These are phyloP conservation scores for Hericium coralloides DNA, from an alignment of 768 basidiomycete genomes.

Conservation along the genomic window DNA sequence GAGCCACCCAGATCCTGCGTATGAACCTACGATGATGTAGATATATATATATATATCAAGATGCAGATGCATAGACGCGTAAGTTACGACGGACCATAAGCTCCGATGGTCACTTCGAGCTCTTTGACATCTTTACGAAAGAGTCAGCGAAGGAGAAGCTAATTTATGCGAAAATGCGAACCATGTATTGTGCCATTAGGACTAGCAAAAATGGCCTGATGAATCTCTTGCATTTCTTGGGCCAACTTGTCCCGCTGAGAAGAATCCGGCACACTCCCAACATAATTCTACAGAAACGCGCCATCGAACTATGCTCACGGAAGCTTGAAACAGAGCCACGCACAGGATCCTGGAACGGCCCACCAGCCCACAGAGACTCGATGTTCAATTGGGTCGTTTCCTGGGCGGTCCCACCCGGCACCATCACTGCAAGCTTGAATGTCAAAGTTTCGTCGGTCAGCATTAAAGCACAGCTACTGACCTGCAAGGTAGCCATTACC, in stretches of 20 bases:
- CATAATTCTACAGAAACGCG: slow-evolving; percentile 31
- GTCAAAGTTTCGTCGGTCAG: not conserved
- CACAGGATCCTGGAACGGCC: slow-evolving; percentile 60
- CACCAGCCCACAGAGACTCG: slow-evolving; percentile 70
- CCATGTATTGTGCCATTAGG: slow-evolving; percentile 50
- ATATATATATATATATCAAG: too few relatives aligned
- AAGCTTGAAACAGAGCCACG: slow-evolving; percentile 6
- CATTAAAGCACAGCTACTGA: slow-evolving; percentile 15
- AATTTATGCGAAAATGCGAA: slow-evolving; percentile 19
- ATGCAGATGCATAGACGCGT: too few relatives aligned
- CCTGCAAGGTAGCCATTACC: slow-evolving; percentile 70
- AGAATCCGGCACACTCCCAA: slow-evolving; percentile 56
- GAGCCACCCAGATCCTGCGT: slow-evolving; percentile 55
- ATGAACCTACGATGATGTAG: slow-evolving; percentile 41
- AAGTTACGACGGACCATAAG: slow-evolving; percentile 39
- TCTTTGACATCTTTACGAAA: slow-evolving; percentile 36
- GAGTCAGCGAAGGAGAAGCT: too few relatives aligned
- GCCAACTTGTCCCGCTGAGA: slow-evolving; percentile 36
- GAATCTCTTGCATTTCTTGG: slow-evolving; percentile 40
- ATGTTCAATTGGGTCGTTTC: slow-evolving; percentile 66
- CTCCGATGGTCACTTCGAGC: slow-evolving; percentile 46
- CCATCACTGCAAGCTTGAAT: slow-evolving; percentile 38
- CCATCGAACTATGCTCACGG: slow-evolving; percentile 19
- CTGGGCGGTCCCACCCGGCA: slow-evolving; percentile 49
- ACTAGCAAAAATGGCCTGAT: slow-evolving; percentile 49